Evolutionary conservation across 495 filamentous ascomycete species (phyloP).

Genomic region (Aspergillus hancockii): DNA sequence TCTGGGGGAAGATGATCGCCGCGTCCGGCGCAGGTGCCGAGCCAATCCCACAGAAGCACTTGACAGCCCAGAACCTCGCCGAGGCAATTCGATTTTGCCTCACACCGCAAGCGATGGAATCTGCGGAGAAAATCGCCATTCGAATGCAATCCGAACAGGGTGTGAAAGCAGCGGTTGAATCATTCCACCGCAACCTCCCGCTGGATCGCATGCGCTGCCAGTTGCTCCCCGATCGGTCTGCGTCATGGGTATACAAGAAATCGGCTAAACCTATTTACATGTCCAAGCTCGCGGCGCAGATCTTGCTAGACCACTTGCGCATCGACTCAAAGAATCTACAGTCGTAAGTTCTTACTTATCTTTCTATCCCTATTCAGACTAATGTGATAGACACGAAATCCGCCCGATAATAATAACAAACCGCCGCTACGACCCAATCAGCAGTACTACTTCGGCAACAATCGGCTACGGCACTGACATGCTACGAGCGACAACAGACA

Average conservation of each 20-base stretch:
- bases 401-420: slow-evolving; percentile 36
- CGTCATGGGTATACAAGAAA: slow-evolving; percentile 64
- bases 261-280: slow-evolving; percentile 52
- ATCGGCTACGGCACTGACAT: slow-evolving; percentile 31
- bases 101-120: slow-evolving; percentile 53
- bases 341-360: slow-evolving; percentile 18
- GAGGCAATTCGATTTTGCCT: slow-evolving; percentile 71
- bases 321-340: slow-evolving; percentile 66
- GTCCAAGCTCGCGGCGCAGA: slow-evolving; percentile 65
- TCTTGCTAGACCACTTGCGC: slow-evolving; percentile 58
- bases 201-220: slow-evolving; percentile 68
- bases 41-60: slow-evolving; percentile 70
- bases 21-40: slow-evolving; percentile 65
- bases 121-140: slow-evolving; percentile 59
- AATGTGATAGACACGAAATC: slow-evolving; percentile 19
- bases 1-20: slow-evolving; percentile 78
- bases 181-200: slow-evolving; percentile 67
- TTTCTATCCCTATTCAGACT: not conserved
- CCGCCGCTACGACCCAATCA: slow-evolving; percentile 44
- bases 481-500: slow-evolving; percentile 28
- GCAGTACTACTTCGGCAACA: slow-evolving; percentile 43
- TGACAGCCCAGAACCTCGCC: slow-evolving; percentile 63
- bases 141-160: slow-evolving; percentile 70
- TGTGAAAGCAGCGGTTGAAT: slow-evolving; percentile 66
- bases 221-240: slow-evolving; percentile 62